Conservation (phyloP, 805 yeast genomes). For the Limtongia smithiae region DNA sequence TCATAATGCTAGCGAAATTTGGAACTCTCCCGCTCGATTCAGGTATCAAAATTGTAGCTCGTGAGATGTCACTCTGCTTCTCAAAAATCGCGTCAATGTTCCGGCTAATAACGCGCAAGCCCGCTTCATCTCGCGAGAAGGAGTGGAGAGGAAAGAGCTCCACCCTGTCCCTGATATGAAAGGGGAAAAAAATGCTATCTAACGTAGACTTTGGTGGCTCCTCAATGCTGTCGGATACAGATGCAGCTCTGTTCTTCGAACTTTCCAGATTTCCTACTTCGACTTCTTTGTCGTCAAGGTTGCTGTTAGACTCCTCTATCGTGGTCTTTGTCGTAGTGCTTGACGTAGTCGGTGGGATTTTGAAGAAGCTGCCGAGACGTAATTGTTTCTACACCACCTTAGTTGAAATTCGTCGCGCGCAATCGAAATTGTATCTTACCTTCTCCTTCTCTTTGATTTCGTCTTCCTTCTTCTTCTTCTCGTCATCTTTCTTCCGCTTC, state of each 20-base stretch:
- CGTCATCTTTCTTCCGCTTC: constrained; percentile 5
- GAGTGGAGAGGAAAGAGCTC: constrained; percentile 24
- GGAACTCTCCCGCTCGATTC: background rate
- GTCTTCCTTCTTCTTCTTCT: background rate
- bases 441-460: constrained; percentile 11
- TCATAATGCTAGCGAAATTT: constrained; percentile 4
- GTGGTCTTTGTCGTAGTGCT: background rate
- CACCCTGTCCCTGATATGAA: constrained; percentile 34
- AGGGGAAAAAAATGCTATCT: constrained; percentile 35
- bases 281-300: too few species aligned
- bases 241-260: too few species aligned
- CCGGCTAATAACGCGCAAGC: background rate
- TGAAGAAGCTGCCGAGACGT: constrained; percentile 24
- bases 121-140: constrained; percentile 4
- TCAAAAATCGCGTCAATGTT: constrained; percentile 10
- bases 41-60: constrained; percentile 1
- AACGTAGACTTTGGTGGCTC: constrained; percentile 31
- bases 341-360: background rate
- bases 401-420: too few species aligned
- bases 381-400: constrained; percentile 21
- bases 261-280: too few species aligned
- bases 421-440: constrained; percentile 15
- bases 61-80: background rate
- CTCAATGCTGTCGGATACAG: background rate
- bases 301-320: too few species aligned